Evolutionary conservation across 768 basidiomycete genomes (phyloP).

Genomic region (Suillus placidus): DNA sequence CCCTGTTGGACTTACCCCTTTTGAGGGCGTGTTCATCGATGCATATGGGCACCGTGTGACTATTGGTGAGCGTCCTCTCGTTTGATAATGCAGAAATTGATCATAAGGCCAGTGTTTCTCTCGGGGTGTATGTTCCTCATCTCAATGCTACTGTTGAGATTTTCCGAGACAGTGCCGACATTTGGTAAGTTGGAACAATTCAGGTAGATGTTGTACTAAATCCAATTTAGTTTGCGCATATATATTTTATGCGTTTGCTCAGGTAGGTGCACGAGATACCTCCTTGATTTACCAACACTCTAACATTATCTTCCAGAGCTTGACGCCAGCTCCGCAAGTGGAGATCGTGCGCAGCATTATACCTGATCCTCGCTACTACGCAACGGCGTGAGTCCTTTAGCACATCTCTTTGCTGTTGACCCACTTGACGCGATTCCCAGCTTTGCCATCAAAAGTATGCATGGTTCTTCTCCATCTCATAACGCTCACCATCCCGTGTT

Average conservation of each 20-base stretch:
- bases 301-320: conserved; percentile 25
- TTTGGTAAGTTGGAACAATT: conserved; percentile 32
- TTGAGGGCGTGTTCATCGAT: conserved; percentile 45
- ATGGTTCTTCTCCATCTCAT: background rate
- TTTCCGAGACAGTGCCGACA: conserved; percentile 40
- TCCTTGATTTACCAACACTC: background rate
- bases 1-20: conserved; percentile 42
- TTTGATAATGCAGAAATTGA: background rate
- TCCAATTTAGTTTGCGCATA: conserved; percentile 40
- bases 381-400: conserved; percentile 35
- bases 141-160: conserved; percentile 44
- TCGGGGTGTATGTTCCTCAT: conserved; percentile 43
- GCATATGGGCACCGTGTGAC: conserved; percentile 41
- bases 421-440: conserved; percentile 17
- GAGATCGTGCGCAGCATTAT: conserved; percentile 46
- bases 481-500: background rate
- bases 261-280: conserved; percentile 26
- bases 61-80: conserved; percentile 33
- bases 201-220: background rate
- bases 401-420: background rate
- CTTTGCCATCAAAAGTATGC: conserved; percentile 46
- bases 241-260: conserved; percentile 44
- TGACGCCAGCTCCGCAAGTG: conserved; percentile 44
- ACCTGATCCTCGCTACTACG: conserved; percentile 44
- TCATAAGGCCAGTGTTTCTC: conserved; percentile 35